Base-by-base conservation (phyloP, 163 green algal genomes). In the Prototheca cutis region DNA sequence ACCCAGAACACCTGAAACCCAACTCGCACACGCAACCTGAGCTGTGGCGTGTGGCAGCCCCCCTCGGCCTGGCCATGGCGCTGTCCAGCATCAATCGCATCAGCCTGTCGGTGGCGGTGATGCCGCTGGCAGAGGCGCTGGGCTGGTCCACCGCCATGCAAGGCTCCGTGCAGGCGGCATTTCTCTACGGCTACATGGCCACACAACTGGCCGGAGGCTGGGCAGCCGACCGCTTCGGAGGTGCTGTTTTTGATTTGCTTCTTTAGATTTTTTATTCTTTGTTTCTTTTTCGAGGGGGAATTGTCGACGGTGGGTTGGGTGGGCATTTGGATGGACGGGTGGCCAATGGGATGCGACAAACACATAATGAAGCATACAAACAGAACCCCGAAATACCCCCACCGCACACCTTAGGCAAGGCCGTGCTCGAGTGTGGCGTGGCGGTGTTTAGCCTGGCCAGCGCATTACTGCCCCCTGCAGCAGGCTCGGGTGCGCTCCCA, bases 171-270 rank as follows among this genome's bases (percentile, higher is more conserved):
- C 88, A 80, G 10, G 93, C 84, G 1, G 83, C 87, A 25, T 99
- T 99, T 79, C 98, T 98, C 73, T 99, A 88, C 87, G 92, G 93
- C 28, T 99, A 99, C 70, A 84, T 85, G 0, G 66, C 93, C 51
- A 95, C 87, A 4, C 93, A 98, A 71, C 76, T 98, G 13, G 90
- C 90, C 10, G 89, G 84, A 0, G 89, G 89, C 49, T 95, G 79
- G 62, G 77, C 95, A 6, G 88, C 83, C 28, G 95, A 87, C 27
- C 86, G 82, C 76, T 84, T 95, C 34, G 89, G 89, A n/a, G 89
- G 89, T 24, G 72, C n/a, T n/a, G n/a, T n/a, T n/a, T n/a, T n/a
- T n/a, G n/a, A n/a, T n/a, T n/a, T n/a, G n/a, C n/a, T n/a, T n/a
- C n/a, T n/a, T n/a, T n/a, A n/a, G n/a, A n/a, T n/a, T n/a, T n/a